Evolutionary conservation across 345 rosid species (phyloP).

Genomic region (Balakata baccata): DNA sequence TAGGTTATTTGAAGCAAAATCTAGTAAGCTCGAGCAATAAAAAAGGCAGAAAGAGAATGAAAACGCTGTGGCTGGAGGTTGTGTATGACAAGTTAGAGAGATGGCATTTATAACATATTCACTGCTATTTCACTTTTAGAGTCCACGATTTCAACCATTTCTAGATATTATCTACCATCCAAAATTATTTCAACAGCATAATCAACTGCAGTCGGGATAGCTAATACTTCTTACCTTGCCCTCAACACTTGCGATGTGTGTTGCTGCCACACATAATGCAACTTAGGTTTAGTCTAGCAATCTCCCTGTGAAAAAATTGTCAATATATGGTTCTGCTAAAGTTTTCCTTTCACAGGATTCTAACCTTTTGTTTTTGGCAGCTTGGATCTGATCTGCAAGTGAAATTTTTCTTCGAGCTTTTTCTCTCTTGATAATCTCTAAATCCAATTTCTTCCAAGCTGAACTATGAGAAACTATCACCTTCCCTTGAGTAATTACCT

Average conservation of each 20-base stretch:
- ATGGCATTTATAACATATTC: background rate
- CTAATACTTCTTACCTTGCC: background rate
- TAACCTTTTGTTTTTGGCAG: constrained; percentile 55
- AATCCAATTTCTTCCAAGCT: constrained; percentile 57
- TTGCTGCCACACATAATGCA: background rate
- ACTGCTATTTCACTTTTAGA: background rate
- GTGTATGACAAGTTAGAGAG: background rate
- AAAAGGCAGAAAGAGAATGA: background rate
- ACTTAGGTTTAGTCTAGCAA: background rate
- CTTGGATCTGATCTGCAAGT: constrained; percentile 81
- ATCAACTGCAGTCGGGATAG: background rate
- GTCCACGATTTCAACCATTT: background rate
- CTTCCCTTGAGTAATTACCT: constrained; percentile 30
- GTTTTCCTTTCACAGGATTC: constrained; percentile 23
- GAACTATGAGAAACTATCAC: constrained; percentile 29
- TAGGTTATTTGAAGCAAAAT: background rate
- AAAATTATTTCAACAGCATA: background rate
- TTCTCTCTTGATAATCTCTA: constrained; percentile 53
- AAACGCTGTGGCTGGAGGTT: too few relatives aligned
- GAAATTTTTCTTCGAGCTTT: constrained; percentile 48
- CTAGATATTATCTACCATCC: background rate
- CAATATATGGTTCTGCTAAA: constrained; percentile 22
- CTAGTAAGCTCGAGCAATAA: background rate
- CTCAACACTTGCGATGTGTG: background rate
- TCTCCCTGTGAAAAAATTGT: constrained; percentile 9